These are phyloP conservation scores for Fraxinus angustifolia DNA, from an alignment of 305 asterid species.

Conservation along the genomic window DNA sequence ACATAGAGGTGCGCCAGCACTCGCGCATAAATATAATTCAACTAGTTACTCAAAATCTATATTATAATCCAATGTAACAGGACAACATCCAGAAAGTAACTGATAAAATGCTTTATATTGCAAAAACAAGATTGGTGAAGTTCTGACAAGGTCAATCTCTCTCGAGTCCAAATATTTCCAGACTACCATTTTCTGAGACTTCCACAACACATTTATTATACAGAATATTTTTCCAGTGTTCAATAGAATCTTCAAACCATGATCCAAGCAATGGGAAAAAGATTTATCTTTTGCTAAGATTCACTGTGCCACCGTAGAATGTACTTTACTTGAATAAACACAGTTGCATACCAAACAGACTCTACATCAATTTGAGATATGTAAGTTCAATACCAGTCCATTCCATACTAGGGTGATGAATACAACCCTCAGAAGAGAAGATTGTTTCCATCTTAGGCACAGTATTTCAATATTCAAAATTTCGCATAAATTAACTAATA, in stretches of 20 bases:
- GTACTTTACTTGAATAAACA: not conserved
- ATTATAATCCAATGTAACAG: conserved; percentile 1
- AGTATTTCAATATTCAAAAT: not conserved
- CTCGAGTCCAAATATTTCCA: not conserved
- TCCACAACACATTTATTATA: not conserved
- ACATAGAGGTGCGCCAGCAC: not conserved
- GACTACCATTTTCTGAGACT: not conserved
- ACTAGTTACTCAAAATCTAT: conserved; percentile 8
- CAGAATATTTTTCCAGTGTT: not conserved
- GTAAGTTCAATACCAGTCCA: not conserved
- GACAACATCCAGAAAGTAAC: conserved; percentile 1
- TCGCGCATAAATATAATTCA: not conserved
- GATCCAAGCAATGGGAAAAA: not conserved
- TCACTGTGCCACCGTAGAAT: not conserved
- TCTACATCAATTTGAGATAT: not conserved
- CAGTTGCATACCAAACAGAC: not conserved
- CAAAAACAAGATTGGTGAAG: not conserved
- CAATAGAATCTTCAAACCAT: not conserved
- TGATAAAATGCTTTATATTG: not conserved
- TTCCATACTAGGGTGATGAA: not conserved
- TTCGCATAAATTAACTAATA: conserved; percentile 1
- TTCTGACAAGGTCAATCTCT: not conserved
- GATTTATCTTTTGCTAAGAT: not conserved
- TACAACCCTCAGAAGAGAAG: not conserved
- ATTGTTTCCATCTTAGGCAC: not conserved